Evolutionary conservation across 2,329 filamentous ascomycete genomes (phyloP).

Genomic region (Colletotrichum echinochloae): DNA sequence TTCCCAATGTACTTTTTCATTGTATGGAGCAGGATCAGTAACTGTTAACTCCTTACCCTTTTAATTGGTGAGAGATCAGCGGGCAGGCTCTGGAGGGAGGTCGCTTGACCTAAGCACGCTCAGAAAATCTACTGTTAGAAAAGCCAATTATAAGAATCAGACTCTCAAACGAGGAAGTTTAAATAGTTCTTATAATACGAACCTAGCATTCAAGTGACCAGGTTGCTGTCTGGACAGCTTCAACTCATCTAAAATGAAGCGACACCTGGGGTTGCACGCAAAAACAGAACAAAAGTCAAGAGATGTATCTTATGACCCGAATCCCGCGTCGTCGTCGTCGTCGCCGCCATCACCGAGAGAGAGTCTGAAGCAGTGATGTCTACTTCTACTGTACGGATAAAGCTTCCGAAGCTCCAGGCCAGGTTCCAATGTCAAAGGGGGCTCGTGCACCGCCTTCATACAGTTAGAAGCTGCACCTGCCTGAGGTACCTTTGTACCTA

Average conservation of each 20-base stretch:
- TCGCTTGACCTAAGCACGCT: neutral
- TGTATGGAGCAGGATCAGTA: neutral
- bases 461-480: neutral
- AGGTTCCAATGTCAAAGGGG: neutral
- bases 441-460: neutral
- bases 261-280: neutral
- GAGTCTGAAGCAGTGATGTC: neutral
- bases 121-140: neutral
- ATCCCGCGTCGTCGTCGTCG: neutral
- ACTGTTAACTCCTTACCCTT: neutral
- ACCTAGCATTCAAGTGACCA: neutral
- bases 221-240: neutral
- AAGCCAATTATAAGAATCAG: neutral
- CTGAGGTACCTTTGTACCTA: conserved; percentile 16
- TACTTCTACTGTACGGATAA: no score
- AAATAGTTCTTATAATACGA: neutral
- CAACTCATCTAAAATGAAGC: neutral
- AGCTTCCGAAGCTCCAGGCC: neutral
- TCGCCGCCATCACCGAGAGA: no score
- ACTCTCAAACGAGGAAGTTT: neutral
- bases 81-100: neutral
- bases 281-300: neutral
- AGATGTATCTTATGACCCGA: neutral
- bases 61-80: neutral
- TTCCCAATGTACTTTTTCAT: neutral